These are phyloP conservation scores for Trametes meyenii DNA, from an alignment of 768 basidiomycete species.

Conservation along the genomic window DNA sequence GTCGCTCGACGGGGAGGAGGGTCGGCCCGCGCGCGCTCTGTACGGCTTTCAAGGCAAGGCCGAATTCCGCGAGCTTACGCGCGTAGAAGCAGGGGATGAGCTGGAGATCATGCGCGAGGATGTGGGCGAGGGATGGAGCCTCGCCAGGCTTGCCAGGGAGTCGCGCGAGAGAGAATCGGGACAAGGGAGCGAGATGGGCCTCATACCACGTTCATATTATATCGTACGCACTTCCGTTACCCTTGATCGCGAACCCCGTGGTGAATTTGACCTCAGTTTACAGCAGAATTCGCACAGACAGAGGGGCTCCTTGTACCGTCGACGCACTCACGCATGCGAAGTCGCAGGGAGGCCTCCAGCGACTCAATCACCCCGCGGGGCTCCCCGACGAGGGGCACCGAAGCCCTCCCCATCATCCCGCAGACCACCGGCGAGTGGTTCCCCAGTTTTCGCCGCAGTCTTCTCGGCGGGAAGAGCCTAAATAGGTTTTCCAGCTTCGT, in stretches of 20 bases:
- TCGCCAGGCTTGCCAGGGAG: conserved; percentile 49
- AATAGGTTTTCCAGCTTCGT: conserved; percentile 89
- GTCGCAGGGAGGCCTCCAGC: conserved; percentile 42
- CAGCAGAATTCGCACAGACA: conserved; percentile 59
- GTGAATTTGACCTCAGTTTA: conserved; percentile 50
- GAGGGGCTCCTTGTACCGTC: conserved; percentile 46
- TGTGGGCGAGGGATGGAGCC: conserved; percentile 79
- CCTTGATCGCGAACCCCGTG: neutral
- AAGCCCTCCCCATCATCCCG: conserved; percentile 50
- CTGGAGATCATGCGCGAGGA: conserved; percentile 74
- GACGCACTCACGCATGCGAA: conserved; percentile 25
- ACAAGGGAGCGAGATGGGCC: conserved; percentile 59
- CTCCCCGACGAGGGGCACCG: conserved; percentile 33
- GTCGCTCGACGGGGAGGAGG: conserved; percentile 28
- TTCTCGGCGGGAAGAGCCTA: conserved; percentile 76
- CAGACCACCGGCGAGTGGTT: conserved; percentile 80
- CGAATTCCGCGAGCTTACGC: conserved; percentile 69
- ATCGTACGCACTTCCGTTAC: conserved; percentile 49
- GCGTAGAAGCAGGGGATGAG: conserved; percentile 67
- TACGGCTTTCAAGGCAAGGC: conserved; percentile 76
- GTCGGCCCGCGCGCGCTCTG: conserved; percentile 64
- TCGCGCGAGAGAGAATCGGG: conserved; percentile 18
- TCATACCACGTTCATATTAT: conserved; percentile 73
- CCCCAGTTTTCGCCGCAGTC: conserved; percentile 69
- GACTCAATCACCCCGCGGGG: conserved; percentile 54